phyloP scores from a whole-genome alignment of 768 basidiomycete species.

The Lactarius evosmus region DNA sequence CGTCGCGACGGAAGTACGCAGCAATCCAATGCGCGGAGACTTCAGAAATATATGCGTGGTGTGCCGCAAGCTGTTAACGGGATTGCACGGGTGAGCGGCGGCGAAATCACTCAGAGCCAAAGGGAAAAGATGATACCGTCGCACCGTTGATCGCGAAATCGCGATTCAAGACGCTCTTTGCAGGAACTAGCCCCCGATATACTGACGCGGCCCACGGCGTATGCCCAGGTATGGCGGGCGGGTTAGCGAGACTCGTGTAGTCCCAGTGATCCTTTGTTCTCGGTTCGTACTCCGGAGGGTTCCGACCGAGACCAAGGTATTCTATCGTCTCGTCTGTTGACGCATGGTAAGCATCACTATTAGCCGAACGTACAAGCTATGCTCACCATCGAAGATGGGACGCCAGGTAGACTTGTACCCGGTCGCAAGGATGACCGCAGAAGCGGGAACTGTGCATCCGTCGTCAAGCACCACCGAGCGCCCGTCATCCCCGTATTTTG shows the following conservation, averaged over 20 bases:
- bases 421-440: constrained; percentile 53
- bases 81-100: background rate
- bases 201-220: constrained; percentile 46
- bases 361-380: background rate
- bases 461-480: constrained; percentile 43
- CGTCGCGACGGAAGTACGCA: constrained; percentile 55
- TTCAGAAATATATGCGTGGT: constrained; percentile 54
- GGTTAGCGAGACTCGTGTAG: constrained; percentile 35
- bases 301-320: constrained; percentile 49
- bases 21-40: constrained; percentile 63
- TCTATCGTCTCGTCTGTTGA: constrained; percentile 44
- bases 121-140: constrained; percentile 39
- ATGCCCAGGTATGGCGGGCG: constrained; percentile 35
- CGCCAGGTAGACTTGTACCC: constrained; percentile 61
- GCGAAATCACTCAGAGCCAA: background rate
- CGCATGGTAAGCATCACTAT: background rate
- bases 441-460: constrained; percentile 42
- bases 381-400: constrained; percentile 39
- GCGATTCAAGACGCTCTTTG: constrained; percentile 49
- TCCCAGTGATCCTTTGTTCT: constrained; percentile 33
- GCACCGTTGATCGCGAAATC: constrained; percentile 68
- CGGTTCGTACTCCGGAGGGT: constrained; percentile 31
- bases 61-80: constrained; percentile 48
- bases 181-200: constrained; percentile 61
- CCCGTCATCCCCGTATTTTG: constrained; percentile 37